phyloP scores from a whole-genome alignment of 2,329 filamentous ascomycete species.

The Aureobasidium sp. region DNA sequence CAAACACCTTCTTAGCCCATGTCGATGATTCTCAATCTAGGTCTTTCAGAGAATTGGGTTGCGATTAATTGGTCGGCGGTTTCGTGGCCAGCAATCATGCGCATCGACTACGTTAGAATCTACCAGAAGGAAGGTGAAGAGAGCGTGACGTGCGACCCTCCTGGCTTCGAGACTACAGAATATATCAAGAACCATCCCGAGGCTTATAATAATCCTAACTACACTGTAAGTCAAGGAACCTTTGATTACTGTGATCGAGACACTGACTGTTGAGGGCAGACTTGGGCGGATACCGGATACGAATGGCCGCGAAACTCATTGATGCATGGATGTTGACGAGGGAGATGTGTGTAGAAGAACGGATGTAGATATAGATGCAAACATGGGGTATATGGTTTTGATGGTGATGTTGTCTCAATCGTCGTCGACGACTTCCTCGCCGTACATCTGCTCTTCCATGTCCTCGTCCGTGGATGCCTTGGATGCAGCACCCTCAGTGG shows the following conservation, averaged over 20 bases:
- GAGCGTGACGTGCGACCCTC: slow-evolving; percentile 49
- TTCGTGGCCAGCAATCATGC: slow-evolving; percentile 46
- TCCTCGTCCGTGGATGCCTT: slow-evolving; percentile 28
- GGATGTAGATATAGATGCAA: not conserved
- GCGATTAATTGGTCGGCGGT: slow-evolving; percentile 39
- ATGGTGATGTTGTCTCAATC: slow-evolving; percentile 16
- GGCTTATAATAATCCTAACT: slow-evolving; percentile 45
- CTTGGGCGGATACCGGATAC: slow-evolving; percentile 25
- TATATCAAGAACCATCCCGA: slow-evolving; percentile 43
- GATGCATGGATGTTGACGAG: slow-evolving; percentile 32
- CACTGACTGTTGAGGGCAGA: not conserved
- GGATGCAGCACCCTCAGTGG: slow-evolving; percentile 28
- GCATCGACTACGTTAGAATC: slow-evolving; percentile 49
- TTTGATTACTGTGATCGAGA: not conserved
- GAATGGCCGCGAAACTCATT: slow-evolving; percentile 39
- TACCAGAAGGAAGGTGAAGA: slow-evolving; percentile 45
- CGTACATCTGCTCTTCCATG: slow-evolving; percentile 66
- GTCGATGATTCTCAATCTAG: slow-evolving; percentile 48
- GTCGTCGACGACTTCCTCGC: slow-evolving; percentile 68
- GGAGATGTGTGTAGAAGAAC: not conserved
- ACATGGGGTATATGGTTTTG: not conserved
- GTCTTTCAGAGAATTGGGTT: slow-evolving; percentile 37
- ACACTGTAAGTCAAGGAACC: slow-evolving; percentile 36
- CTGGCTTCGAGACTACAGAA: slow-evolving; percentile 45
- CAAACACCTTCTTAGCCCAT: slow-evolving; percentile 32